Percentiles rank a stretch among this genome's conserved stretches.
phyloP scores from a whole-genome alignment of 192 early-diverging fungal genomes.

The Mortierella claussenii region DNA sequence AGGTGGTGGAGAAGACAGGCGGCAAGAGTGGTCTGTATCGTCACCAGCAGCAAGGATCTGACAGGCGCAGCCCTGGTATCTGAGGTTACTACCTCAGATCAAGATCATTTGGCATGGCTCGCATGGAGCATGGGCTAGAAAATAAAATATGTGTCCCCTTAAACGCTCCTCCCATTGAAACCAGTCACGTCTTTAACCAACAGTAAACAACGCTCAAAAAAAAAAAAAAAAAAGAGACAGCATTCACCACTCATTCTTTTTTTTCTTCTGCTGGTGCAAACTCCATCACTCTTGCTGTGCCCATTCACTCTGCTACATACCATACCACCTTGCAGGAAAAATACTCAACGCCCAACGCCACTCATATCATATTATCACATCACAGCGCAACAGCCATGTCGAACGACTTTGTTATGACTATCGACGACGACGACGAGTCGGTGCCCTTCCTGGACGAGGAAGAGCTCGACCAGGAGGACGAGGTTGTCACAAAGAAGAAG shows the following conservation, averaged over 20 bases:
- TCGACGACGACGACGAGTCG: conserved; percentile 70
- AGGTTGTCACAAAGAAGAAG: conserved; percentile 47
- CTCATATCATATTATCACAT: no score
- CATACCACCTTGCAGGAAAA: background rate
- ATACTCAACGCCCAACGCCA: no score
- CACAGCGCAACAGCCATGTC: conserved; percentile 27
- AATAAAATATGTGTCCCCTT: no score
- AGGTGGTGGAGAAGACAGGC: conserved; percentile 84
- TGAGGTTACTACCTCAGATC: no score
- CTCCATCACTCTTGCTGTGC: background rate
- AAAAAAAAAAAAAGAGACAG: conserved; percentile 23
- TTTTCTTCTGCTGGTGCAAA: background rate
- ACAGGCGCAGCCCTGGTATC: background rate
- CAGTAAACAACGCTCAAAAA: conserved; percentile 14
- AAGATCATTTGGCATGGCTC: no score
- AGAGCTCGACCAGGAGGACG: conserved; percentile 51
- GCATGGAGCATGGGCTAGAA: no score
- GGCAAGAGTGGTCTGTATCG: conserved; percentile 79
- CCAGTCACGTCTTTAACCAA: background rate
- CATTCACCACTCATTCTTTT: background rate
- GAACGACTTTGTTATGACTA: conserved; percentile 78
- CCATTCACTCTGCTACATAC: background rate
- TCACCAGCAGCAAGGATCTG: conserved; percentile 24
- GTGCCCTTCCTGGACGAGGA: conserved; percentile 63
- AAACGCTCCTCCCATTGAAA: background rate